Percentiles rank a stretch among this genome's conserved stretches.
These are phyloP conservation scores for Cyclospora cayetanensis DNA, from an alignment of 169 alveolate species.

Conservation along the genomic window DNA sequence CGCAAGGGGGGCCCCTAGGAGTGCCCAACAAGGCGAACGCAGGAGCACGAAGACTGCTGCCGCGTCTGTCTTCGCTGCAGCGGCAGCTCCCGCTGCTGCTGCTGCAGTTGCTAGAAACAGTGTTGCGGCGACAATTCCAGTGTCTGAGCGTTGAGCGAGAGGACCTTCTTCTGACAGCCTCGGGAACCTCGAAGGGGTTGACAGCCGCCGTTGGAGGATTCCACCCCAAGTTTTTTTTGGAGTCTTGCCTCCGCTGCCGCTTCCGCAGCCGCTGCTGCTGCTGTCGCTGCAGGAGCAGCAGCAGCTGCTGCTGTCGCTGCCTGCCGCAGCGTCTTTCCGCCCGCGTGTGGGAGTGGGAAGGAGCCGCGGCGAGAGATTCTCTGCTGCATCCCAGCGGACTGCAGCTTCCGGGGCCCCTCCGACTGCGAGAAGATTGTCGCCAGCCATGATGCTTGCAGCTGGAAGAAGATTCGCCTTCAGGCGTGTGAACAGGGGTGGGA, in stretches of 20 bases:
- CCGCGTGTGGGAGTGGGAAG: background rate
- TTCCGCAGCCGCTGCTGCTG: conserved; percentile 9
- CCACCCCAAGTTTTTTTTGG: background rate
- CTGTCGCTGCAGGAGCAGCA: background rate
- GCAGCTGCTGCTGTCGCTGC: background rate
- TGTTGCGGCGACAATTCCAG: background rate
- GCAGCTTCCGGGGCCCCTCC: background rate
- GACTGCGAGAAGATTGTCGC: background rate
- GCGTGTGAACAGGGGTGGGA: background rate
- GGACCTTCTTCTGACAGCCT: no score
- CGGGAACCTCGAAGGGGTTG: background rate
- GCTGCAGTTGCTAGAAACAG: conserved; percentile 20
- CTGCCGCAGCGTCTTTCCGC: background rate
- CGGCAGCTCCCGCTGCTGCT: conserved; percentile 47
- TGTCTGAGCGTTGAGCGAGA: no score
- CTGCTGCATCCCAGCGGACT: background rate
- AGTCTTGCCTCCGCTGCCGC: background rate
- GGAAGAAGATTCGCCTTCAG: background rate
- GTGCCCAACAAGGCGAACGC: background rate
- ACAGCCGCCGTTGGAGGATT: conserved; percentile 34
- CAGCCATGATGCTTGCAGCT: background rate
- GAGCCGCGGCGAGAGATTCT: background rate
- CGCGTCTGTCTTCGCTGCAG: background rate
- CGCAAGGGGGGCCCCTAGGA: background rate
- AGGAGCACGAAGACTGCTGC: background rate